These are phyloP conservation scores for Lentinula lateritia DNA, from an alignment of 768 basidiomycete genomes.

Conservation along the genomic window DNA sequence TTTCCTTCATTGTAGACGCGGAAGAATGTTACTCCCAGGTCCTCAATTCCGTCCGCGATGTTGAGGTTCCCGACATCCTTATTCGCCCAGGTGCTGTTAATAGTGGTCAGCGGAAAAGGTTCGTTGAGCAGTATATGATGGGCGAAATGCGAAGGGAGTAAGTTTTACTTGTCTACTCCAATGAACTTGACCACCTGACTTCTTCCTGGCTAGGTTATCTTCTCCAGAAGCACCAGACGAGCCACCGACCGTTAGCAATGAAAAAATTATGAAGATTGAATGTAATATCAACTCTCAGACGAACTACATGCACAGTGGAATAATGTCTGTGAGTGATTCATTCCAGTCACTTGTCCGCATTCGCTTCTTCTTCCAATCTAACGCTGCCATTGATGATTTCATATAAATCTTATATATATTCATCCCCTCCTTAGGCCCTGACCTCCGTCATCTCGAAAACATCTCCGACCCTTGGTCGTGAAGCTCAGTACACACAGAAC, in stretches of 20 bases:
- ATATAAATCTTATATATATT: neutral
- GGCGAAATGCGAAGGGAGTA: constrained; percentile 73
- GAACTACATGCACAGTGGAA: constrained; percentile 85
- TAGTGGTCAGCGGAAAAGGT: constrained; percentile 36
- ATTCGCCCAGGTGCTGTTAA: constrained; percentile 17
- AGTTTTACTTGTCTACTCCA: constrained; percentile 8
- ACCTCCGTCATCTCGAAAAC: constrained; percentile 83
- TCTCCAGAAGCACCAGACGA: constrained; percentile 75
- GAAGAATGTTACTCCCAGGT: constrained; percentile 87
- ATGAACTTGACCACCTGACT: neutral
- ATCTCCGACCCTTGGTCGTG: constrained; percentile 72
- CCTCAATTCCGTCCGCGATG: constrained; percentile 63
- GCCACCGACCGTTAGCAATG: constrained; percentile 50
- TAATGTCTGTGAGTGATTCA: constrained; percentile 55
- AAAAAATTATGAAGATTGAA: constrained; percentile 82
- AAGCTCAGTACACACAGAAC: constrained; percentile 76
- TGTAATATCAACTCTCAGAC: constrained; percentile 88
- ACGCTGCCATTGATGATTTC: neutral
- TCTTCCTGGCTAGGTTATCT: neutral
- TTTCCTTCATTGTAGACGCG: constrained; percentile 51
- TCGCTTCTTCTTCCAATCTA: neutral
- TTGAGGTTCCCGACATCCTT: constrained; percentile 46
- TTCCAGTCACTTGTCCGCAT: neutral
- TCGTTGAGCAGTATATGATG: constrained; percentile 78
- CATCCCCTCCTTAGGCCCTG: constrained; percentile 51